Conservation (phyloP, 441 rosid species). For the Biscutella laevigata region DNA sequence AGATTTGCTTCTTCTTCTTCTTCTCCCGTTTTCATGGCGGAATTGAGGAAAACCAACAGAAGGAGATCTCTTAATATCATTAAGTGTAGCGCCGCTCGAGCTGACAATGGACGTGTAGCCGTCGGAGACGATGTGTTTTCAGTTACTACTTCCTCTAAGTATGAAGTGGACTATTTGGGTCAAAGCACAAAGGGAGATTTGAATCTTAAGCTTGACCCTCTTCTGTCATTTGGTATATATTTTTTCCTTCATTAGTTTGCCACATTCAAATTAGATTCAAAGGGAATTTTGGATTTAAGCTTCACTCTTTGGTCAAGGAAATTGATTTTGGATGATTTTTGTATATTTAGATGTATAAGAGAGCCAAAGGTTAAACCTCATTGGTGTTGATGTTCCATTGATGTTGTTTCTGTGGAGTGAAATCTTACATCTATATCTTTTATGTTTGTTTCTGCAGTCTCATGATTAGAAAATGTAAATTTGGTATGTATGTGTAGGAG, state of each 20-base stretch:
- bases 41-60: slow-evolving; percentile 1
- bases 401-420: no score
- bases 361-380: not conserved
- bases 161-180: slow-evolving; percentile 84
- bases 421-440: not conserved
- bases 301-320: not conserved
- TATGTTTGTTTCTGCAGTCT: not conserved
- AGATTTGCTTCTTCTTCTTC: not conserved
- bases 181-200: slow-evolving; percentile 94
- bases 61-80: slow-evolving; percentile 24
- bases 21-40: no score
- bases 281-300: not conserved
- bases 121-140: slow-evolving; percentile 59
- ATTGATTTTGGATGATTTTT: not conserved
- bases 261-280: not conserved
- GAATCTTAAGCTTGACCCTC: slow-evolving; percentile 64
- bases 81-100: slow-evolving; percentile 31
- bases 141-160: slow-evolving; percentile 49
- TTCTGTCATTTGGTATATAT: slow-evolving; percentile 30
- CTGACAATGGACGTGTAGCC: slow-evolving; percentile 25
- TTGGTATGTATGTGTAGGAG: slow-evolving; percentile 31
- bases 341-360: not conserved
- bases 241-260: not conserved
- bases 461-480: not conserved
- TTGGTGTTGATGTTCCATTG: not conserved